phyloP scores from a whole-genome alignment of 163 green algal genomes.

The Picocystis sp. region DNA sequence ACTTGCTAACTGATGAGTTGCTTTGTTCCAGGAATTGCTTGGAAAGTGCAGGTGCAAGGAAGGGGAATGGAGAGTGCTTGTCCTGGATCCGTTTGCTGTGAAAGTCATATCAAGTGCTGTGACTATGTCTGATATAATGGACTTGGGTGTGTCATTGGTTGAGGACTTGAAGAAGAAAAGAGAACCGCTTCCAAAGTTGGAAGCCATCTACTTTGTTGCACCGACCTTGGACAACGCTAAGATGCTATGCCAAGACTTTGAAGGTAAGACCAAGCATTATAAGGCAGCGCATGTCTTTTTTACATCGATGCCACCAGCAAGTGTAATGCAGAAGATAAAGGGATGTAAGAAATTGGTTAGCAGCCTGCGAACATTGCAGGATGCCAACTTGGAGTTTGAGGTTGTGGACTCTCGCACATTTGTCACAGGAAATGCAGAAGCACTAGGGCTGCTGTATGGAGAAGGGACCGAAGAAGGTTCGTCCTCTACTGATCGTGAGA shows the following conservation, averaged over 20 bases:
- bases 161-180: constrained; percentile 31
- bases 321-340: constrained; percentile 46
- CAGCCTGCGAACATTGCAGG: constrained; percentile 13
- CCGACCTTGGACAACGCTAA: constrained; percentile 41
- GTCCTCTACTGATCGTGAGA: neutral
- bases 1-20: too few species aligned
- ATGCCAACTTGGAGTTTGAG: constrained; percentile 10
- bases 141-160: constrained; percentile 10
- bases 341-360: constrained; percentile 15
- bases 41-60: too few species aligned
- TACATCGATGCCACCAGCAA: constrained; percentile 33
- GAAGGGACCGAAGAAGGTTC: neutral
- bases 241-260: constrained; percentile 8
- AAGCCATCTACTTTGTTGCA: constrained; percentile 88
- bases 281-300: constrained; percentile 79
- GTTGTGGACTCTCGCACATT: constrained; percentile 11
- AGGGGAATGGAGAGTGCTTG: too few species aligned
- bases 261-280: constrained; percentile 34
- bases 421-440: constrained; percentile 7
- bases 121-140: too few species aligned
- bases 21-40: too few species aligned
- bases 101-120: too few species aligned
- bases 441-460: constrained; percentile 3
- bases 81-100: too few species aligned
- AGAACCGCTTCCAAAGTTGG: constrained; percentile 52